Evolutionary conservation across 495 filamentous ascomycete genomes (phyloP), one percentile per base, ranked within the genome.

Genomic region (Aspergillus leporis): DNA sequence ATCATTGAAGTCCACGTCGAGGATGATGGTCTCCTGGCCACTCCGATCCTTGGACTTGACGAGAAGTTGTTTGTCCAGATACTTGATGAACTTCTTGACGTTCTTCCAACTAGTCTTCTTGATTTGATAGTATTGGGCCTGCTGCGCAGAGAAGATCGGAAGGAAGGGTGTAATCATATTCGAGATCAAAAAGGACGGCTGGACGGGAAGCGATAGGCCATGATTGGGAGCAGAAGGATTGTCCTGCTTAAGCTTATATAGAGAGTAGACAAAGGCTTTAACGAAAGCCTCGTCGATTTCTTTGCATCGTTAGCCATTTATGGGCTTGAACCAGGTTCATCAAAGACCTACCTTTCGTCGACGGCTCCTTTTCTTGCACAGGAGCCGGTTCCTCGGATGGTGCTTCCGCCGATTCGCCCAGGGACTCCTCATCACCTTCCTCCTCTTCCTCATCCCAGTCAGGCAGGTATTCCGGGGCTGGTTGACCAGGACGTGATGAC

Each of bases 31-130:
- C 66, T 91, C 88, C 47, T 84, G 78, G 6, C 87, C 85, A 56
- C 78, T 83, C 38, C 85, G 81, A 31, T 89, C 87, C 66, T 90
- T 90, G 32, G 78, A 81, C 61, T 84, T 88, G 43, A 90, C 68
- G 13, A 89, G 66, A 6, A 76, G 66, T 52, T 83, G 72, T 65
- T 89, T 90, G 66, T 90, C 88, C 9, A 91, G 70, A 32, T 81
- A 70, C 66, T 90, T 90, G 70, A 90, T 84, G 68, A 90, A 90
- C 59, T 90, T 90, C 58, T 85, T 86, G 43, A 85, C 79, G 55
- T 84, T 90, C 71, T 90, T 91, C 82, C 87, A 89, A 68, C 81
- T 87, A 6, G 87, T 87, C 70, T 88, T 90, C 73, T 90, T 91
- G 66, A 91, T 86, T 62, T 84, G 81, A 32, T 90, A 79, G 22